A percentile compares a stretch with the other conserved stretches of the same genome.
Evolutionary conservation across 2,329 filamentous ascomycete species (phyloP).

Genomic region (Calonectria hawksworthii): DNA sequence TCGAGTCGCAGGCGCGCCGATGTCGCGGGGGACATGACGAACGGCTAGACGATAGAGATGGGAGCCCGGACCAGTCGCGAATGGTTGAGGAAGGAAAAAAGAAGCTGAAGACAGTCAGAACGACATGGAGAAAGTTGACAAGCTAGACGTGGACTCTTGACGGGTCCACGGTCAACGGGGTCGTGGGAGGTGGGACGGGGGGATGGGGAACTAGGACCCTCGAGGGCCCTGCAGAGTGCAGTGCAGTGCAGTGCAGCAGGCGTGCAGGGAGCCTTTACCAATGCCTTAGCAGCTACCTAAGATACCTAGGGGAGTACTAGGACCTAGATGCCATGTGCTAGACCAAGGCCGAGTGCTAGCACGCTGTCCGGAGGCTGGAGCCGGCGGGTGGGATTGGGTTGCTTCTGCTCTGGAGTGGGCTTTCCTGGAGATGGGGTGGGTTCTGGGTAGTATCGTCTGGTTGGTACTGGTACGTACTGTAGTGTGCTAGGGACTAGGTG

Average conservation of each 20-base stretch:
- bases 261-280: conserved; percentile 12
- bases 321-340: conserved; percentile 4
- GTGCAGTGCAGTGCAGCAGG: neutral
- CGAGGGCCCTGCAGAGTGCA: conserved; percentile 20
- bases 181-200: conserved; percentile 35
- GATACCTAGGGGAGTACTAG: conserved; percentile 1
- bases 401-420: conserved; percentile 26
- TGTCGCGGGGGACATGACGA: conserved; percentile 45
- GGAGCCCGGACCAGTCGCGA: conserved; percentile 27
- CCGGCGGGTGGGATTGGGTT: conserved; percentile 38
- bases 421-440: conserved; percentile 39
- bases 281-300: neutral
- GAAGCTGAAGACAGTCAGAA: conserved; percentile 35
- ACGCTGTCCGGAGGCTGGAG: conserved; percentile 4
- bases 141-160: conserved; percentile 36
- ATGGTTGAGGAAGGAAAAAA: conserved; percentile 30
- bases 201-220: conserved; percentile 34
- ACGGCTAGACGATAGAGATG: conserved; percentile 28
- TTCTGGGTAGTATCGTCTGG: conserved; percentile 28
- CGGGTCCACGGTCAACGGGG: conserved; percentile 27
- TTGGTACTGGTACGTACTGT: conserved; percentile 4
- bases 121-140: conserved; percentile 34
- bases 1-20: conserved; percentile 43
- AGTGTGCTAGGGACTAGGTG: conserved; percentile 8
- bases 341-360: conserved; percentile 7